Percentiles rank a stretch among this genome's conserved stretches.
phyloP scores from a whole-genome alignment of 495 filamentous ascomycete genomes.

The Clavariopsis aquatica region DNA sequence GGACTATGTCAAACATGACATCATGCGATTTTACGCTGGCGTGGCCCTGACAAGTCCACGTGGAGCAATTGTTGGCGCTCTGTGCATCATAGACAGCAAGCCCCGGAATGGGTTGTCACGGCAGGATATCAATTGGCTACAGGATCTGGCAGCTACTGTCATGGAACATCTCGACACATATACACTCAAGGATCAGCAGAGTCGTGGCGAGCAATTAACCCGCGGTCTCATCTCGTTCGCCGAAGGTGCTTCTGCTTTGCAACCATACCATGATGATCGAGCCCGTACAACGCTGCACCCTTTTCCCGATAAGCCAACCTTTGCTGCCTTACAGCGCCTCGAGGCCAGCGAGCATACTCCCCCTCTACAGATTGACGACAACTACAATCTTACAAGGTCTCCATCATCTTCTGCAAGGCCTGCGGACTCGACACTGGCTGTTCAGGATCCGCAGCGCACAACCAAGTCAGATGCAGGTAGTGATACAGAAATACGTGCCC shows the following conservation, averaged over 20 bases:
- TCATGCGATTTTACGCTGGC: slow-evolving; percentile 25
- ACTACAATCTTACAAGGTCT: neutral
- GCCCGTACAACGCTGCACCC: neutral
- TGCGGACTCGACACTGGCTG: neutral
- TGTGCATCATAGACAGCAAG: slow-evolving; percentile 23
- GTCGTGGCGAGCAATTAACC: slow-evolving; percentile 19
- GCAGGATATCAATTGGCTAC: slow-evolving; percentile 16
- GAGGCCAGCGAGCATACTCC: neutral
- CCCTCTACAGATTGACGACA: neutral
- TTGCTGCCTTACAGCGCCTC: neutral
- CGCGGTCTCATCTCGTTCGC: slow-evolving; percentile 26
- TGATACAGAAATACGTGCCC: slow-evolving; percentile 2
- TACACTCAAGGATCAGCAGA: slow-evolving; percentile 17
- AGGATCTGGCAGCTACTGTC: slow-evolving; percentile 22
- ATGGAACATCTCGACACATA: slow-evolving; percentile 24
- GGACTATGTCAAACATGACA: slow-evolving; percentile 16
- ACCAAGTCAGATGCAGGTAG: neutral
- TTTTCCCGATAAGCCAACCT: neutral
- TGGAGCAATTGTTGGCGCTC: slow-evolving; percentile 21
- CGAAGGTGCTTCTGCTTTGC: slow-evolving; percentile 16
- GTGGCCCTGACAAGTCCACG: slow-evolving; percentile 19
- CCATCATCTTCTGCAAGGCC: neutral
- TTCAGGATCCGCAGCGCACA: neutral
- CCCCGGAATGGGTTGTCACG: slow-evolving; percentile 7
- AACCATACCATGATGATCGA: slow-evolving; percentile 11